Evolutionary conservation across 192 early-diverging fungal species (phyloP).

Genomic region (Linnemannia exigua): DNA sequence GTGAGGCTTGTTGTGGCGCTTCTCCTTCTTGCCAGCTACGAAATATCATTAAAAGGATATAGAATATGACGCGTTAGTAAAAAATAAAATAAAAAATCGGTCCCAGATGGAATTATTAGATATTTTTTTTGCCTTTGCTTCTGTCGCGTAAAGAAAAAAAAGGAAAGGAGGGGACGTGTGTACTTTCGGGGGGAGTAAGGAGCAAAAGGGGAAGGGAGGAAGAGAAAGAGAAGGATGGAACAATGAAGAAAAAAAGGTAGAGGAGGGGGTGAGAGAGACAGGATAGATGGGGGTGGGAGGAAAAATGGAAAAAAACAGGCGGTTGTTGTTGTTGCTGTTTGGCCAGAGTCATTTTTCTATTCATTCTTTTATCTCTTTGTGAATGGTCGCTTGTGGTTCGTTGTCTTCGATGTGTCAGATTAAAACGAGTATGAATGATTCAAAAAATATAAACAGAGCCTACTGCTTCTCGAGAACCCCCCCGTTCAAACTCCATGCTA

Average conservation of each 20-base stretch:
- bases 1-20: slow-evolving; percentile 21
- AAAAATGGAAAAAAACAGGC: not conserved
- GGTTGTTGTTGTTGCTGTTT: no score
- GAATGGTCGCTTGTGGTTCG: no score
- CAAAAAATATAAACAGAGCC: no score
- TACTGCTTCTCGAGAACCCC: no score
- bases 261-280: not conserved
- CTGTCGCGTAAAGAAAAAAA: not conserved
- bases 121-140: not conserved
- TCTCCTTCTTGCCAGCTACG: slow-evolving; percentile 3
- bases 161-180: no score
- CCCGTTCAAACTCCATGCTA: no score
- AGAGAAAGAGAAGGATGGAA: not conserved
- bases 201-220: not conserved
- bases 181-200: not conserved
- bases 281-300: not conserved
- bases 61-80: not conserved
- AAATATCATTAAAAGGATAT: not conserved
- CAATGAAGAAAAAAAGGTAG: not conserved
- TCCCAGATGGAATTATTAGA: not conserved
- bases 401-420: no score
- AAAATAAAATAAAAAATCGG: not conserved
- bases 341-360: no score
- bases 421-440: no score
- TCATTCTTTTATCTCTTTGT: no score